Evolutionary conservation across 768 basidiomycete genomes (phyloP), one percentile per base, ranked within the genome.

Genomic region (Sistotremastrum niveocremeum): DNA sequence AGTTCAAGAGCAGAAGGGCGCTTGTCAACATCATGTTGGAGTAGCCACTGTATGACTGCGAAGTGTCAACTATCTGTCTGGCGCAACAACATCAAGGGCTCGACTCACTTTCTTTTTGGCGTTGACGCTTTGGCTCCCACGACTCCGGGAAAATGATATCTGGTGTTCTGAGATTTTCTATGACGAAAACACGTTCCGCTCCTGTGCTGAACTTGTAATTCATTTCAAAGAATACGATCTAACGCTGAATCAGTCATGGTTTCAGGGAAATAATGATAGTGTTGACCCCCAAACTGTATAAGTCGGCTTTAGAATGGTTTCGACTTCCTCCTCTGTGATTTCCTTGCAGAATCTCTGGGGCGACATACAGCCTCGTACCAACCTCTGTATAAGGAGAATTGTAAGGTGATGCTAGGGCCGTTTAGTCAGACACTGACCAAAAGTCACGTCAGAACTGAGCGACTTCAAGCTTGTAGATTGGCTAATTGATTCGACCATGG

Each of bases 141-240:
- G 65, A 68, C 2, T 61, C 48, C n/a, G 91, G 91, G 54, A 95
- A 91, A 44, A 73, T 68, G 29, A 93, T 76, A 10, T 71, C 64
- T 0, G 80, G 79, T 54, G 76, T 80, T 29, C 93, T 67, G 31
- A 95, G 57, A 42, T 81, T 77, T 53, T 85, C 84, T 1, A 97
- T 71, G 20, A 91, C 88, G 1, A 73, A 77, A 36, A 85, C 84
- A 20, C 91, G 78, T 56, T 97, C 91, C 12, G 84, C 72, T 2
- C 76, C 79, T 0, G 91, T 95, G 7, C 74, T 66, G 63, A 95
- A 89, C 11, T 66, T 56, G 62, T 81, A 87, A 60, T 88, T 91
- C 90, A 95, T 94, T 65, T 97, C 93, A 56, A 97, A 95, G 63
- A 95, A 95, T 9, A 95, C 91, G 52, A 97, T 80, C 87, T 91